Conservation (phyloP, 176 grass and related monocot species). For the Phyllostachys edulis region DNA sequence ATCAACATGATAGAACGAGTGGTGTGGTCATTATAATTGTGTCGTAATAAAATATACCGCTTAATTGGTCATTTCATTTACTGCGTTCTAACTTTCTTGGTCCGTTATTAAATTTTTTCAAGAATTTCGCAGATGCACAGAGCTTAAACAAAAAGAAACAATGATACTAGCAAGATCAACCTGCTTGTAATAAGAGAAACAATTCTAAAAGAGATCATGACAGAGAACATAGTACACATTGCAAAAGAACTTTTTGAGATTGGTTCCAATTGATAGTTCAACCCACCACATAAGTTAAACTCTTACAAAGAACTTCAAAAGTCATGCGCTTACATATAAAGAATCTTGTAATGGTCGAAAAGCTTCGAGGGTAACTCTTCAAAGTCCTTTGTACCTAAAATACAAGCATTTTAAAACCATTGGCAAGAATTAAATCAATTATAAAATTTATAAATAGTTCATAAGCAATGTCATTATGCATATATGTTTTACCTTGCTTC, state of each 20-base stretch:
- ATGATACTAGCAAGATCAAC: not conserved
- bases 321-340: slow-evolving; percentile 75
- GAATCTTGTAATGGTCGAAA: slow-evolving; percentile 84
- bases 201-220: not conserved
- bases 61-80: slow-evolving; percentile 44
- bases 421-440: not conserved
- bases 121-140: slow-evolving; percentile 49
- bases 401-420: slow-evolving; percentile 33
- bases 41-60: slow-evolving; percentile 16
- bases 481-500: slow-evolving; percentile 80
- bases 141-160: slow-evolving; percentile 7
- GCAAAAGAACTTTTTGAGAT: not conserved
- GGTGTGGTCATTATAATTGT: slow-evolving; percentile 20
- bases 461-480: not conserved
- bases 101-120: slow-evolving; percentile 87
- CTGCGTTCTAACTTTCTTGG: slow-evolving; percentile 98
- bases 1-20: slow-evolving; percentile 53
- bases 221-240: slow-evolving; percentile 12
- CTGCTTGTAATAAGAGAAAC: not conserved
- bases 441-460: not conserved
- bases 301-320: slow-evolving; percentile 18
- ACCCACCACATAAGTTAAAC: not conserved
- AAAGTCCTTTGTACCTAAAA: slow-evolving; percentile 98
- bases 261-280: not conserved
- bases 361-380: slow-evolving; percentile 93